Conservation (phyloP, 202 grass and related monocot species). For the Panicum virgatum region DNA sequence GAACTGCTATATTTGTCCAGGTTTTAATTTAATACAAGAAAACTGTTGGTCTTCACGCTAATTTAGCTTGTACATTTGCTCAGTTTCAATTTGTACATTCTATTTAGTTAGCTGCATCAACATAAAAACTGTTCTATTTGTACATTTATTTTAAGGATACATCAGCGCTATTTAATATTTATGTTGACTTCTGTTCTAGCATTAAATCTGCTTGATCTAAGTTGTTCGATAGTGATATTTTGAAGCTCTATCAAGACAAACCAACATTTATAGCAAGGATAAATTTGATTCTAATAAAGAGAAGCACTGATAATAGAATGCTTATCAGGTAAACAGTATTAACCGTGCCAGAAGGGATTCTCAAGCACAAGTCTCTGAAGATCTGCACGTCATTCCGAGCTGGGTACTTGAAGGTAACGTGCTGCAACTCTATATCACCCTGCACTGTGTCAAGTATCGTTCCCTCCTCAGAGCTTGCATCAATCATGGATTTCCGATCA, state of each 20-base stretch:
- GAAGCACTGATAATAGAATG: neutral
- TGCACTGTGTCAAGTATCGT: constrained; percentile 37
- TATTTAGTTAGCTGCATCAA: neutral
- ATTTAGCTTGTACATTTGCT: neutral
- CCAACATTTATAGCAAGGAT: neutral
- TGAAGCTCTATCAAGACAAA: neutral
- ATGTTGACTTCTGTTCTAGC: neutral
- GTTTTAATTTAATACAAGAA: neutral
- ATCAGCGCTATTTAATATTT: neutral
- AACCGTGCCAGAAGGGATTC: constrained; percentile 67
- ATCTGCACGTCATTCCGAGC: constrained; percentile 68
- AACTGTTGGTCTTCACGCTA: neutral
- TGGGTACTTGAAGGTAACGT: constrained; percentile 74
- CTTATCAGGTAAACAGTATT: neutral
- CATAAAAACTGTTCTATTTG: neutral
- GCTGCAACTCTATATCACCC: constrained; percentile 67
- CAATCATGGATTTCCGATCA: constrained; percentile 67
- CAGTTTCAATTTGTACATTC: no score
- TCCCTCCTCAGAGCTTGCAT: constrained; percentile 61
- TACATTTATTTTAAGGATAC: neutral
- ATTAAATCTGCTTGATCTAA: neutral
- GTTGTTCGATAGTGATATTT: neutral
- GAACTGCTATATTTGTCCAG: neutral
- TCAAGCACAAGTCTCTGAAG: constrained; percentile 80
- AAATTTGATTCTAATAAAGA: neutral